Conservation (phyloP, 371 early-diverging fungal genomes). For the Mucor plumbeus region DNA sequence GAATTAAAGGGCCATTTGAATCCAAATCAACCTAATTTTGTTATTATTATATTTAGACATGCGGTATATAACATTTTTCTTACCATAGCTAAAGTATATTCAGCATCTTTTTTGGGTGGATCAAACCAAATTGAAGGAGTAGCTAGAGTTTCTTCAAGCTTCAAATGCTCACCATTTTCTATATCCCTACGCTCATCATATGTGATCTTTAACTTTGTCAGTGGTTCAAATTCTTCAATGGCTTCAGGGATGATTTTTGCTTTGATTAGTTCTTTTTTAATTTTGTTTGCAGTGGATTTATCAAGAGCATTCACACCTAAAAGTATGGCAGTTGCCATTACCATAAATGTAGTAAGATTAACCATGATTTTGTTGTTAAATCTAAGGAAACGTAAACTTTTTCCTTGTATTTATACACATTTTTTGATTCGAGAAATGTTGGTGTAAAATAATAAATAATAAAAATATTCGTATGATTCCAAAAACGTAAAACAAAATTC, state of each 20-base stretch:
- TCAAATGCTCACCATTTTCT: constrained; percentile 28
- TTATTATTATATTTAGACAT: not conserved
- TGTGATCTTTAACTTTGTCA: constrained; percentile 29
- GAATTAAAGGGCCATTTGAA: constrained; percentile 29
- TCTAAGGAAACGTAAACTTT: not conserved
- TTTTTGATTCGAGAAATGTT: not conserved
- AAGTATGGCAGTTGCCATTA: constrained; percentile 15
- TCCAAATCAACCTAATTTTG: constrained; percentile 33
- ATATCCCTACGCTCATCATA: constrained; percentile 27
- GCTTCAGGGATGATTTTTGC: constrained; percentile 25
- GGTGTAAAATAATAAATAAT: not conserved
- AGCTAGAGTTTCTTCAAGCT: constrained; percentile 21
- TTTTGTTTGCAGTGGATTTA: not conserved
- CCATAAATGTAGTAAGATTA: constrained; percentile 7
- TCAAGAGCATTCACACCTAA: constrained; percentile 18
- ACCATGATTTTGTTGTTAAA: constrained; percentile 3
- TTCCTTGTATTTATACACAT: not conserved
- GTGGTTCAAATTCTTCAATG: constrained; percentile 28
- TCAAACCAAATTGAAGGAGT: constrained; percentile 35
- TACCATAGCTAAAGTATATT: constrained; percentile 41
- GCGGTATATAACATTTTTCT: too few relatives aligned
- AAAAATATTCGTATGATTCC: not conserved
- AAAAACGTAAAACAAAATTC: not conserved
- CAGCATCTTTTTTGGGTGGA: constrained; percentile 23
- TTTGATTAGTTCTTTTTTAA: constrained; percentile 13